A percentile compares a stretch with the other conserved stretches of the same genome.
These are phyloP conservation scores for Penicillium glabrum DNA, from an alignment of 2,329 filamentous ascomycete genomes.

Conservation along the genomic window DNA sequence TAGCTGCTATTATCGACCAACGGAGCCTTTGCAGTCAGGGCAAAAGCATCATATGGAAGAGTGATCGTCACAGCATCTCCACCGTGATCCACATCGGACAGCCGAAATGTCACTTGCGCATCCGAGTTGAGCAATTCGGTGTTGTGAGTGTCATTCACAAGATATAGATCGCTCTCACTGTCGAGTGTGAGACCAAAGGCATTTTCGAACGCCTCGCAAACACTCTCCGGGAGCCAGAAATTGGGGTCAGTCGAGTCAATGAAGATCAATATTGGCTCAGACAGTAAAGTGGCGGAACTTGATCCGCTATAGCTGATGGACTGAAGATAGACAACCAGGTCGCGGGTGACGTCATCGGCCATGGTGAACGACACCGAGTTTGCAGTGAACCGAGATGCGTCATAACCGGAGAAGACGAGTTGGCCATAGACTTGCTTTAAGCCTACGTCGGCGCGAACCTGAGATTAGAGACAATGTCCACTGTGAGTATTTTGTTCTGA, in stretches of 20 bases:
- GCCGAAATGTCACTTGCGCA: slow-evolving; percentile 57
- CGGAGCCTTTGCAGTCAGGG: slow-evolving; percentile 45
- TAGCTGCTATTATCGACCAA: slow-evolving; percentile 52
- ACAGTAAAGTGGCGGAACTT: slow-evolving; percentile 12
- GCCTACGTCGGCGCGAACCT: slow-evolving; percentile 22
- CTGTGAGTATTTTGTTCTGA: not conserved
- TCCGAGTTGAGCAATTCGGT: slow-evolving; percentile 51
- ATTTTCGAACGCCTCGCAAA: slow-evolving; percentile 65
- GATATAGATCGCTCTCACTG: slow-evolving; percentile 62
- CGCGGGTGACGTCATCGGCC: slow-evolving; percentile 56
- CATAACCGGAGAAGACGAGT: slow-evolving; percentile 70
- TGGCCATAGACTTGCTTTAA: slow-evolving; percentile 53
- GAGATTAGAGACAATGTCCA: not conserved
- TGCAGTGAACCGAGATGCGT: slow-evolving; percentile 59
- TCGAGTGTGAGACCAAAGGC: slow-evolving; percentile 67
- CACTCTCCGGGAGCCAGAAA: slow-evolving; percentile 48
- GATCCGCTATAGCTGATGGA: slow-evolving; percentile 21
- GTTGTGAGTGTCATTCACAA: slow-evolving; percentile 59
- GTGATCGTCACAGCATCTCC: slow-evolving; percentile 14
- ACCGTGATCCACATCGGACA: slow-evolving; percentile 48
- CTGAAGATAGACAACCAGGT: slow-evolving; percentile 60
- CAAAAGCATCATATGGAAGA: slow-evolving; percentile 48
- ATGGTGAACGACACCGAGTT: slow-evolving; percentile 63
- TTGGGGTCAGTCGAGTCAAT: slow-evolving; percentile 53
- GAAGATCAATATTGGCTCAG: slow-evolving; percentile 40